Evolutionary conservation across 495 filamentous ascomycete genomes (phyloP).

Genomic region (Penicillium turbatum): DNA sequence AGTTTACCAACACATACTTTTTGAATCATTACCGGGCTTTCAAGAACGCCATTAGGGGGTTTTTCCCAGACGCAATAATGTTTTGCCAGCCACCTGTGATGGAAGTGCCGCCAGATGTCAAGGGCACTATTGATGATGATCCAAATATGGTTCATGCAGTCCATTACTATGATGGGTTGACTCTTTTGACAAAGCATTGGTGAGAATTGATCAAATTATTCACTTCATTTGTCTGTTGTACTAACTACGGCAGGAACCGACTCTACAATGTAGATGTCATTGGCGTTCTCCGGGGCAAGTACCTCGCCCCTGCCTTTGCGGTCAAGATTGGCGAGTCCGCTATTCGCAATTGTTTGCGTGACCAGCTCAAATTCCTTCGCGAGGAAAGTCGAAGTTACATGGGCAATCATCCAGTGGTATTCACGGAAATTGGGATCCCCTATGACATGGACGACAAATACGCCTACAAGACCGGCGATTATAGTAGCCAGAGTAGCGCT

Average conservation of each 20-base stretch:
- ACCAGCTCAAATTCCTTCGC: constrained; percentile 83
- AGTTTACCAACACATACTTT: constrained; percentile 86
- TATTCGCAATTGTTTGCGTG: constrained; percentile 88
- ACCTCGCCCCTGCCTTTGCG: constrained; percentile 80
- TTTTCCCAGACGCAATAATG: constrained; percentile 78
- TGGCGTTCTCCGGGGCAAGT: constrained; percentile 83
- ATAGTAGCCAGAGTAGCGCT: constrained; percentile 84
- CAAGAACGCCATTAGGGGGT: constrained; percentile 62
- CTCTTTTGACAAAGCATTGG: constrained; percentile 97
- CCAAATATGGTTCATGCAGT: constrained; percentile 86
- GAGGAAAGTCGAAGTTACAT: constrained; percentile 88
- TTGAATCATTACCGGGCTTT: constrained; percentile 79
- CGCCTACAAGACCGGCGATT: constrained; percentile 95
- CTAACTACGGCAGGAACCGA: constrained; percentile 59
- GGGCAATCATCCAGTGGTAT: constrained; percentile 83
- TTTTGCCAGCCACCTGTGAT: constrained; percentile 89
- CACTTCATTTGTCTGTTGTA: background rate
- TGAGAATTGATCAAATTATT: constrained; percentile 20
- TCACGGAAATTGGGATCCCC: constrained; percentile 95
- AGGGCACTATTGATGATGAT: constrained; percentile 84
- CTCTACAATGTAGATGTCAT: constrained; percentile 96
- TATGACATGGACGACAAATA: constrained; percentile 98
- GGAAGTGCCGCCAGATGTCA: constrained; percentile 84
- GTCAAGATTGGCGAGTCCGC: constrained; percentile 92
- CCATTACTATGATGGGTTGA: constrained; percentile 96